Percentiles rank a stretch among this genome's conserved stretches.
Conservation (phyloP, 78 protist species). For the Guillardia theta region DNA sequence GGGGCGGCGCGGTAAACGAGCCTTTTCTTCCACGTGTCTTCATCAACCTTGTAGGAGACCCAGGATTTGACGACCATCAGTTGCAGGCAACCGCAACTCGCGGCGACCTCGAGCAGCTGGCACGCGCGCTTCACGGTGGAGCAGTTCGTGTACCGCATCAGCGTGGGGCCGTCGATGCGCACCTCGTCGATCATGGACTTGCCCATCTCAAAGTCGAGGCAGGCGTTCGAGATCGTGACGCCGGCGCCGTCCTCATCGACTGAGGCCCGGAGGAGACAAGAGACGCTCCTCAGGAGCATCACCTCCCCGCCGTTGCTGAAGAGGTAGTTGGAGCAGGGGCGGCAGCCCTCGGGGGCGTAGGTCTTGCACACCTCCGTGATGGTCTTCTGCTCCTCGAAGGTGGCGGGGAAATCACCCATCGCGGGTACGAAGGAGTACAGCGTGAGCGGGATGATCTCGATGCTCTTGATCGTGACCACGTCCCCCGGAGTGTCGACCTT, state of each 20-base stretch:
- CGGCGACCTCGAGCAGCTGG: neutral
- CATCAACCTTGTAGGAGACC: neutral
- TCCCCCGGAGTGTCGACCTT: neutral
- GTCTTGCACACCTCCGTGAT: too few relatives aligned
- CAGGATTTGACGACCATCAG: neutral
- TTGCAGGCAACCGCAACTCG: neutral
- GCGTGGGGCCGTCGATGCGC: neutral
- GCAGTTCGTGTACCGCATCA: neutral
- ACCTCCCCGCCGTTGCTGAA: neutral
- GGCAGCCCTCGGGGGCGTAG: too few relatives aligned
- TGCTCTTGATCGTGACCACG: neutral
- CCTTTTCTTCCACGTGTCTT: neutral
- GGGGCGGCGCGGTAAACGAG: neutral
- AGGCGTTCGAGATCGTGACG: neutral
- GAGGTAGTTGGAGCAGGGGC: neutral
- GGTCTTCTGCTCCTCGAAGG: too few relatives aligned
- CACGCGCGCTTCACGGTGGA: neutral
- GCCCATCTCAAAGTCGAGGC: neutral
- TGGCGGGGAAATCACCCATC: too few relatives aligned
- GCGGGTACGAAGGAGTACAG: too few relatives aligned
- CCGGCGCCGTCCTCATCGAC: neutral
- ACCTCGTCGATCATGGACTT: neutral
- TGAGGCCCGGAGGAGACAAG: neutral
- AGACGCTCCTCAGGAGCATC: too few relatives aligned
- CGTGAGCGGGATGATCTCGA: neutral